Evolutionary conservation across 345 rosid genomes (phyloP).

Genomic region (Eucalyptus regnans): DNA sequence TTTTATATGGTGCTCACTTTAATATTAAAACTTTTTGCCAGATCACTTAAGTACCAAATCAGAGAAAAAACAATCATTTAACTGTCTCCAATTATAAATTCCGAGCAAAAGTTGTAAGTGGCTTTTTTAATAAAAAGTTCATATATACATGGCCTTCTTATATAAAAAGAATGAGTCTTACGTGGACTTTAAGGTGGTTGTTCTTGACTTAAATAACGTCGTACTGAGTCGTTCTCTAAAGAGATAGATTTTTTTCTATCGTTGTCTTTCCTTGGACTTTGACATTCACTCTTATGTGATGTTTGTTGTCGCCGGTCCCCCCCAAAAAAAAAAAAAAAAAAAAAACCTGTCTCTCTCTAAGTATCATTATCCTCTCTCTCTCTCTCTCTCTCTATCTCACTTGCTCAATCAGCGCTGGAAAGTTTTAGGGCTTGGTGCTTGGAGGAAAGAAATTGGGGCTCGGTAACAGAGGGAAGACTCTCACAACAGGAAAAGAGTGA

Average conservation of each 20-base stretch:
- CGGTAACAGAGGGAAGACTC: background rate
- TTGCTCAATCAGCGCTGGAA: background rate
- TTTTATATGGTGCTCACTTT: background rate
- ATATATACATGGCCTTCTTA: too few species aligned
- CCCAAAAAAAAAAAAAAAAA: too few species aligned
- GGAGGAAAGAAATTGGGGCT: background rate
- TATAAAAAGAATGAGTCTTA: too few species aligned
- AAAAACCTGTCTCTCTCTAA: background rate
- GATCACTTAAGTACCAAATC: background rate
- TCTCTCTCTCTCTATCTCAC: background rate
- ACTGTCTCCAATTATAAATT: background rate
- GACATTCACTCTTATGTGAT: background rate
- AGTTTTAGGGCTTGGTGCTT: background rate
- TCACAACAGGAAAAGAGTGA: background rate
- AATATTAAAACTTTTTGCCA: rapidly evolving
- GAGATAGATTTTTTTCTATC: background rate
- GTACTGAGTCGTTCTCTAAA: too few species aligned
- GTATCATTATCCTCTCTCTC: background rate
- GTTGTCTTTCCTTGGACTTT: background rate
- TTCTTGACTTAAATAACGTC: background rate
- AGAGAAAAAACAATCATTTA: too few species aligned
- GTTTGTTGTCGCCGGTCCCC: background rate
- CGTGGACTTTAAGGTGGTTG: too few species aligned
- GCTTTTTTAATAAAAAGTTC: background rate
- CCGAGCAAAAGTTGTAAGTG: background rate